These are phyloP conservation scores for Iris pallida DNA, from an alignment of 116 monocot genomes.

Conservation along the genomic window DNA sequence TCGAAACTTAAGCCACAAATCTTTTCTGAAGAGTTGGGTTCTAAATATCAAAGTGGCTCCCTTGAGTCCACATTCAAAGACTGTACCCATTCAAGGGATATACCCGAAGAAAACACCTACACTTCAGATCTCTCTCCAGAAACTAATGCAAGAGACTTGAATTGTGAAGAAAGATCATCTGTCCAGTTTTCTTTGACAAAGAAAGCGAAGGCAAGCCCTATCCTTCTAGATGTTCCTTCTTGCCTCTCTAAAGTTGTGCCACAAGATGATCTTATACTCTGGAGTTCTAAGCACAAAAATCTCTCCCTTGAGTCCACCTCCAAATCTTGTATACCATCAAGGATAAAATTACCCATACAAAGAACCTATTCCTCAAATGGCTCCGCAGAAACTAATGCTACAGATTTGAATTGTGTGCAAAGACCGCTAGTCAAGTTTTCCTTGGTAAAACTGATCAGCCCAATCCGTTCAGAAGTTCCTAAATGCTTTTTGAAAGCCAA, in stretches of 20 bases:
- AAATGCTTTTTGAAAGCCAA: neutral
- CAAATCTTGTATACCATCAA: too few relatives aligned
- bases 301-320: too few relatives aligned
- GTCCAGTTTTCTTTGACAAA: too few relatives aligned
- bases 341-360: too few relatives aligned
- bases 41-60: neutral
- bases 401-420: neutral
- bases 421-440: neutral
- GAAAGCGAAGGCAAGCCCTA: neutral
- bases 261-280: too few relatives aligned
- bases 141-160: too few relatives aligned
- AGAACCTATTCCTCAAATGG: too few relatives aligned
- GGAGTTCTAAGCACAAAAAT: too few relatives aligned
- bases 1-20: neutral
- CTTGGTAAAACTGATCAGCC: neutral
- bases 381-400: neutral
- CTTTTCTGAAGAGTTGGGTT: neutral
- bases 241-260: neutral
- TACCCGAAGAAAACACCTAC: too few relatives aligned
- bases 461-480: constrained; percentile 2
- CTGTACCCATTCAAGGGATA: neutral
- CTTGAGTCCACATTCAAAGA: neutral
- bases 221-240: neutral
- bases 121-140: too few relatives aligned
- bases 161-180: too few relatives aligned